Evolutionary conservation across 202 grass and related monocot genomes (phyloP).

Genomic region (Zoysia matrella): DNA sequence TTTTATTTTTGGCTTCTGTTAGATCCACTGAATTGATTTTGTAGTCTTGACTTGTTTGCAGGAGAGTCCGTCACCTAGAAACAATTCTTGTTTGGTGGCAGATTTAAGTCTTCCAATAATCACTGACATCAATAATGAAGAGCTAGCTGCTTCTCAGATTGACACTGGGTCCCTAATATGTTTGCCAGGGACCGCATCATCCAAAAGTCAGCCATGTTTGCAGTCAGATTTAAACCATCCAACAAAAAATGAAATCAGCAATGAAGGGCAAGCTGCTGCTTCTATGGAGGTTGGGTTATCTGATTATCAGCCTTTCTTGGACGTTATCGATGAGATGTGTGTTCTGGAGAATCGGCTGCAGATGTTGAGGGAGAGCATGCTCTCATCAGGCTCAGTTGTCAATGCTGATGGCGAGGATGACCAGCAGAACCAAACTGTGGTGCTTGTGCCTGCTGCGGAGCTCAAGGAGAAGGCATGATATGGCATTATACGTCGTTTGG

Average conservation of each 20-base stretch:
- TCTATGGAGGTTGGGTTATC: neutral
- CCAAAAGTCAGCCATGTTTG: slow-evolving; percentile 19
- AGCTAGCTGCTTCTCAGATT: slow-evolving; percentile 12
- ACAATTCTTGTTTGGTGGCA: slow-evolving; percentile 12
- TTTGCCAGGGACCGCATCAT: slow-evolving; percentile 52
- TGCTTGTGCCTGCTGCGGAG: slow-evolving; percentile 60
- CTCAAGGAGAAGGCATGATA: slow-evolving; percentile 51
- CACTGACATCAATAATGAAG: neutral
- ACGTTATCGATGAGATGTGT: slow-evolving; percentile 59
- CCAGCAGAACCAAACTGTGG: slow-evolving; percentile 42
- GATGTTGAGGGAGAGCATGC: slow-evolving; percentile 61
- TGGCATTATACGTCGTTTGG: slow-evolving; percentile 19
- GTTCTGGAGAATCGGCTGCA: slow-evolving; percentile 60
- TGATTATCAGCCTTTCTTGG: slow-evolving; percentile 49
- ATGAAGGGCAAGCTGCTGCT: slow-evolving; percentile 7
- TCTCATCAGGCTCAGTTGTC: slow-evolving; percentile 19
- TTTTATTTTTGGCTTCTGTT: slow-evolving; percentile 7
- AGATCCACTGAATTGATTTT: slow-evolving; percentile 11
- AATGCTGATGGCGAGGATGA: neutral
- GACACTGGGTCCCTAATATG: slow-evolving; percentile 1
- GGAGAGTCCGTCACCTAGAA: slow-evolving; percentile 43
- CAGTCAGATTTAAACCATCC: slow-evolving; percentile 28
- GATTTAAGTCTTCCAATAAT: slow-evolving; percentile 35
- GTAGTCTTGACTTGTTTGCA: slow-evolving; percentile 45
- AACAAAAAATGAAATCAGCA: slow-evolving; percentile 20